Percentiles rank a stretch among this genome's conserved stretches.
Evolutionary conservation across 2,329 filamentous ascomycete species (phyloP).

Genomic region (Chaetomium olivaceum): DNA sequence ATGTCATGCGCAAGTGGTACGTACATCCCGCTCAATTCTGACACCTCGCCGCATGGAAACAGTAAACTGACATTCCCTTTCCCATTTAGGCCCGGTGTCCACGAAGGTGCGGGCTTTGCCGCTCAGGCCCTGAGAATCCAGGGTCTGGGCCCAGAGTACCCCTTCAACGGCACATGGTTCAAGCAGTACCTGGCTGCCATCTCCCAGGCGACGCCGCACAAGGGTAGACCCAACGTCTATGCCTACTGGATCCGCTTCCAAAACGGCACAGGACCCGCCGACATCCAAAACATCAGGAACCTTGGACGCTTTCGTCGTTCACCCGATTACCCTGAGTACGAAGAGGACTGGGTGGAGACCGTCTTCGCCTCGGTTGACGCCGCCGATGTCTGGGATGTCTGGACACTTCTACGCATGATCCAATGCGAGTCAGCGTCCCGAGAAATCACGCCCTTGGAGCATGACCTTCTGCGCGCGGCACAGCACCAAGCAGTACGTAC

Average conservation of each 20-base stretch:
- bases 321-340: not conserved
- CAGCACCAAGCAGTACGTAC: not conserved
- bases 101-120: not conserved
- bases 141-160: not conserved
- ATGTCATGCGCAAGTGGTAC: not conserved
- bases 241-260: not conserved
- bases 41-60: not conserved
- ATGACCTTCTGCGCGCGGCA: not conserved
- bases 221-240: not conserved
- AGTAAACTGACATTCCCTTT: not conserved
- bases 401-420: not conserved
- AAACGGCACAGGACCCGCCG: not conserved
- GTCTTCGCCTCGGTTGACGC: not conserved
- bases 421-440: not conserved
- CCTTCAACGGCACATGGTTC: not conserved
- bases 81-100: not conserved
- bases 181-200: not conserved
- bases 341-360: not conserved
- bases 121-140: not conserved
- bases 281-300: not conserved
- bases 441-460: not conserved
- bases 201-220: not conserved
- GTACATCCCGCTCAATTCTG: not conserved
- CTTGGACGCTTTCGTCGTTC: not conserved
- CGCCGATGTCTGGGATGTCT: conserved; percentile 8